These are phyloP conservation scores for Globisporangium splendens DNA, from an alignment of 352 stramenopile species.

Conservation along the genomic window DNA sequence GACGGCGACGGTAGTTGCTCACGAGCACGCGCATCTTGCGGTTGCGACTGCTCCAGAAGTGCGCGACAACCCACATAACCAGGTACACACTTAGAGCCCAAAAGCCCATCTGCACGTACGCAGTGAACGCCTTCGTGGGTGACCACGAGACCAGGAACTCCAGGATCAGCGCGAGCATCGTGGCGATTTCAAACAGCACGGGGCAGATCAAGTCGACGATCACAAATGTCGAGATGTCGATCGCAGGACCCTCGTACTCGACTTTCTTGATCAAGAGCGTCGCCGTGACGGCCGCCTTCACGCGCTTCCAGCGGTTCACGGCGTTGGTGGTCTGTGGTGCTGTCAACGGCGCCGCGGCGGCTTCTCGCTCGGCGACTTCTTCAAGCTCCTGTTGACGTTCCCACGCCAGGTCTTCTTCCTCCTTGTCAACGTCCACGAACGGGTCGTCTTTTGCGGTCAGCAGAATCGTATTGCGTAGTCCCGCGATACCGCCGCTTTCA, in stretches of 20 bases:
- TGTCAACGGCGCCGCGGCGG: conserved; percentile 12
- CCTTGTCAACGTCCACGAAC: conserved; percentile 50
- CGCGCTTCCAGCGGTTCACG: conserved; percentile 49
- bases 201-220: conserved; percentile 73
- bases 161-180: conserved; percentile 37
- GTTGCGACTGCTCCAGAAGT: conserved; percentile 83
- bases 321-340: conserved; percentile 15
- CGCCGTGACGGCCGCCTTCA: conserved; percentile 46
- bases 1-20: conserved; percentile 67
- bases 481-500: not conserved
- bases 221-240: conserved; percentile 74
- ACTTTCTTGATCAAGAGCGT: conserved; percentile 59
- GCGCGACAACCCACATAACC: conserved; percentile 59
- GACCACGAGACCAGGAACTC: conserved; percentile 56
- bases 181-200: conserved; percentile 65
- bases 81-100: conserved; percentile 59
- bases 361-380: conserved; percentile 22
- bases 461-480: conserved; percentile 21
- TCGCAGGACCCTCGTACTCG: conserved; percentile 47
- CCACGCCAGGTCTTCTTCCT: conserved; percentile 50
- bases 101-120: conserved; percentile 72
- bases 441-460: conserved; percentile 50
- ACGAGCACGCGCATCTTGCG: conserved; percentile 71
- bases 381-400: conserved; percentile 27
- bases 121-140: conserved; percentile 56